Percentiles rank a stretch among this genome's conserved stretches.
Conservation (phyloP, 192 early-diverging fungal species). For the Chytriomyces sp. region DNA sequence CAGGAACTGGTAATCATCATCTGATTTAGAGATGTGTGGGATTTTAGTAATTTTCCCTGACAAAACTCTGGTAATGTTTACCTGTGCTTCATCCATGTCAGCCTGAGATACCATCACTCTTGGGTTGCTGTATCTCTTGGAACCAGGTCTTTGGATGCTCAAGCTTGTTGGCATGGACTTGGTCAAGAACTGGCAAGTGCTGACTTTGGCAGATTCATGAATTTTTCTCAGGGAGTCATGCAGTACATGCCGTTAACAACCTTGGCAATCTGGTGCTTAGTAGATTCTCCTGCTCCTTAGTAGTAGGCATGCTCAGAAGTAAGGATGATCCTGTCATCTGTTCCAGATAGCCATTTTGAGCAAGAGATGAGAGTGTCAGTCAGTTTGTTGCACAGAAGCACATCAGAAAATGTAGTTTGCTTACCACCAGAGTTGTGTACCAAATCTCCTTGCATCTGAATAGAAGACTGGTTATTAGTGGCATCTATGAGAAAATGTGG, state of each 20-base stretch:
- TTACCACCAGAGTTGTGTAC: background rate
- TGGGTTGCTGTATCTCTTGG: too few relatives aligned
- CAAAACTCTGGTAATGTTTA: too few relatives aligned
- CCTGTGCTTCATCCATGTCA: too few relatives aligned
- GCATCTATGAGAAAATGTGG: too few relatives aligned
- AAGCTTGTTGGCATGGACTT: too few relatives aligned
- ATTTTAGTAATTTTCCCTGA: too few relatives aligned
- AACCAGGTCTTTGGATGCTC: too few relatives aligned
- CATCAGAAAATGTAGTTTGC: background rate
- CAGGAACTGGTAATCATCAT: too few relatives aligned
- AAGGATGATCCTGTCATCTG: background rate
- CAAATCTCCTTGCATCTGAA: background rate
- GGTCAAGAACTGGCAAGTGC: background rate
- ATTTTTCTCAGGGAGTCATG: background rate
- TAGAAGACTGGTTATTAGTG: too few relatives aligned
- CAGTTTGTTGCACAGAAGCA: background rate
- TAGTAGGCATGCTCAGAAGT: background rate
- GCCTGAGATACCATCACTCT: too few relatives aligned
- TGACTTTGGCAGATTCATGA: background rate
- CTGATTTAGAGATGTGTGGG: too few relatives aligned
- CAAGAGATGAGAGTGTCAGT: background rate
- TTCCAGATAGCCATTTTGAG: background rate
- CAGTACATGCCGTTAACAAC: background rate
- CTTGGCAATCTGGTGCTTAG: background rate
- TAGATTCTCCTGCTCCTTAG: too few relatives aligned